A percentile compares a stretch with the other conserved stretches of the same genome.
Evolutionary conservation across 768 basidiomycete genomes (phyloP).

Genomic region (Boletus subparvulus): DNA sequence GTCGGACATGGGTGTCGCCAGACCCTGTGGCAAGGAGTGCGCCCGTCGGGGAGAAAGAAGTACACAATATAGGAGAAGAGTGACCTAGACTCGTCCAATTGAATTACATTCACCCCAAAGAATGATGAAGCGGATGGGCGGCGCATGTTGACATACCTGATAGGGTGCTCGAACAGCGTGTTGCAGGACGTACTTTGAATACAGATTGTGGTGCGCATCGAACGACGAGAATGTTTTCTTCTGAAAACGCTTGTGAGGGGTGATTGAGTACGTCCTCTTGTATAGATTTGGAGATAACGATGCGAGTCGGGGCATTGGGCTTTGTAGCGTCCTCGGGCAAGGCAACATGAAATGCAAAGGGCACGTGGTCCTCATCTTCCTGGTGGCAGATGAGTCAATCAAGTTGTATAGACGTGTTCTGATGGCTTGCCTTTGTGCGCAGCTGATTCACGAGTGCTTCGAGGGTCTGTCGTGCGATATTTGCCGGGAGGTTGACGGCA

Average conservation of each 20-base stretch:
- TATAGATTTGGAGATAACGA: constrained; percentile 83
- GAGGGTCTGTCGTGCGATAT: constrained; percentile 78
- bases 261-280: constrained; percentile 76
- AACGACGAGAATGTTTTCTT: constrained; percentile 85
- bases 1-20: constrained; percentile 86
- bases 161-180: constrained; percentile 89
- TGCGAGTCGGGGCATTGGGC: constrained; percentile 60
- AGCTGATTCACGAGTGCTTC: constrained; percentile 90
- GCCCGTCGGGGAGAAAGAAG: constrained; percentile 94
- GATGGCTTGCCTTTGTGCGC: constrained; percentile 58
- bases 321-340: constrained; percentile 58
- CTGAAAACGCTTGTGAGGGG: constrained; percentile 67
- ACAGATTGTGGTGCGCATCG: constrained; percentile 95
- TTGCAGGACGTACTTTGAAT: constrained; percentile 90
- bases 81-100: constrained; percentile 57
- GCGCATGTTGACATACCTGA: constrained; percentile 52
- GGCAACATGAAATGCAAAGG: constrained; percentile 86
- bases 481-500: constrained; percentile 85
- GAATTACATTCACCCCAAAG: constrained; percentile 4
- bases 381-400: constrained; percentile 8
- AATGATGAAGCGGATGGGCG: constrained; percentile 4
- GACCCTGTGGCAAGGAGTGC: constrained; percentile 90
- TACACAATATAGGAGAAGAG: constrained; percentile 89
- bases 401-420: constrained; percentile 14
- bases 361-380: constrained; percentile 81